These are phyloP conservation scores for Sinapis alba DNA, from an alignment of 441 rosid species.

Conservation along the genomic window DNA sequence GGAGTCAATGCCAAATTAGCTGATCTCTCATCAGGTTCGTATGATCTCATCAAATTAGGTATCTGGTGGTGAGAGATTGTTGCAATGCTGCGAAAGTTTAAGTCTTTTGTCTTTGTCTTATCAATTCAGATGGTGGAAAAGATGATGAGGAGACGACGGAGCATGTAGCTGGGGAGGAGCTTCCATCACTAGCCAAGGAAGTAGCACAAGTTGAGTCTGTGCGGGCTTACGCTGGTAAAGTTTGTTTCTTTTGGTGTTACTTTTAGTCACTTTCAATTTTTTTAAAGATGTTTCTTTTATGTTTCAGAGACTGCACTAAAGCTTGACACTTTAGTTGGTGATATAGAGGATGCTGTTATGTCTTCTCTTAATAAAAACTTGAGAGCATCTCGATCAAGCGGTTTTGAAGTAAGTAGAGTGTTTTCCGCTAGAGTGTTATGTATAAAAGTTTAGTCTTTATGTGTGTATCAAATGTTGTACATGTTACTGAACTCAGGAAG, in stretches of 20 bases:
- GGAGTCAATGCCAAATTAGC: slow-evolving; percentile 54
- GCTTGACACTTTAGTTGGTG: slow-evolving; percentile 82
- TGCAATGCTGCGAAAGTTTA: slow-evolving; percentile 1
- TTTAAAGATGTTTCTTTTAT: slow-evolving; percentile 18
- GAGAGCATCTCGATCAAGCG: slow-evolving; percentile 46
- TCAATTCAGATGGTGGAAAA: slow-evolving; percentile 43
- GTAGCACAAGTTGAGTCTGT: slow-evolving; percentile 88
- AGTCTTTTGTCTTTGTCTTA: not conserved
- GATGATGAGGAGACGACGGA: slow-evolving; percentile 36
- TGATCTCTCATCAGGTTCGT: slow-evolving; percentile 57
- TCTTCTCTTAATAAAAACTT: slow-evolving; percentile 63
- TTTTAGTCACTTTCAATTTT: not conserved
- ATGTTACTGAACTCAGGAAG: slow-evolving; percentile 51
- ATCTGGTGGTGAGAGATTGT: not conserved
- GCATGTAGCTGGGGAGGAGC: slow-evolving; percentile 67
- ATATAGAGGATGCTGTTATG: slow-evolving; percentile 89
- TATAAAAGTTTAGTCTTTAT: not conserved
- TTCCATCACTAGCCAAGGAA: slow-evolving; percentile 81
- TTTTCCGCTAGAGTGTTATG: not conserved
- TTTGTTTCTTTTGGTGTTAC: slow-evolving; percentile 19
- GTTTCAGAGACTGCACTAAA: slow-evolving; percentile 84
- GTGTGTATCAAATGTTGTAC: not conserved
- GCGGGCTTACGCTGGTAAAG: slow-evolving; percentile 82
- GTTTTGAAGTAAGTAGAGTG: slow-evolving; percentile 63
- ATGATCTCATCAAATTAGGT: not conserved